Evolutionary conservation across 106 monocot species (phyloP), one percentile per base, ranked within the genome.

Genomic region (Amphibolis antarctica): DNA sequence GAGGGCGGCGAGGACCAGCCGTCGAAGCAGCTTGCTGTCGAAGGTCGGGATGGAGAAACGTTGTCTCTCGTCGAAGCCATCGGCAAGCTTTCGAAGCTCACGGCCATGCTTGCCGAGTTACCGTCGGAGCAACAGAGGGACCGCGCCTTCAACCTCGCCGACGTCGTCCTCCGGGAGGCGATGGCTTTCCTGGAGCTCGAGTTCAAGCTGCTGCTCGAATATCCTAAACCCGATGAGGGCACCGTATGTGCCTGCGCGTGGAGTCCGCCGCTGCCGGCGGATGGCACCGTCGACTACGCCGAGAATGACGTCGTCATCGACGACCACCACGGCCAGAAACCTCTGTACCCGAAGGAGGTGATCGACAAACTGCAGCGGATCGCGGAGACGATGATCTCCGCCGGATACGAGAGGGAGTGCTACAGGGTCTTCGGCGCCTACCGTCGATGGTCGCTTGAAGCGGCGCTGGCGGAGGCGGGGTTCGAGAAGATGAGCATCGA

Each of bases 131-230:
- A 60, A 7, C 24, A 10, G 3, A 68, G 72, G 47, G 17, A 23
- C 49, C 19, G 22, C 1, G 73, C 63, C 25, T 59, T 75, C 59
- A 67, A 73, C 57, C 84, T 55, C 15, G 46, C 74, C 27, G 62
- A 76, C 20, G 46, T 51, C 56, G 68, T 76, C 57, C 78, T 81
- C 19, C 84, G 81, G 52, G 77, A 59, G 20, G 66, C 78, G 49
- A 88, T 88, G 84, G 12, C 69, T 24, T 81, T 88, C 73, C 68
- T 88, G 7, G 88, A 88, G 50, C 84, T 81, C 43, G 88, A 84
- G 62, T 72, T 88, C 79, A 69, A 70, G 54, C 28, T 46, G 7
- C 67, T 81, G 1, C 81, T 88, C 2, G 77, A 81, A 7, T 78
- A 64, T 0, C 50, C 14, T 1, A 21, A 22, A 19, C 12, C 26